Evolutionary conservation across 148 eudicot genomes (phyloP), one percentile per base, ranked within the genome.

Genomic region (Vaccinium myrtillus): DNA sequence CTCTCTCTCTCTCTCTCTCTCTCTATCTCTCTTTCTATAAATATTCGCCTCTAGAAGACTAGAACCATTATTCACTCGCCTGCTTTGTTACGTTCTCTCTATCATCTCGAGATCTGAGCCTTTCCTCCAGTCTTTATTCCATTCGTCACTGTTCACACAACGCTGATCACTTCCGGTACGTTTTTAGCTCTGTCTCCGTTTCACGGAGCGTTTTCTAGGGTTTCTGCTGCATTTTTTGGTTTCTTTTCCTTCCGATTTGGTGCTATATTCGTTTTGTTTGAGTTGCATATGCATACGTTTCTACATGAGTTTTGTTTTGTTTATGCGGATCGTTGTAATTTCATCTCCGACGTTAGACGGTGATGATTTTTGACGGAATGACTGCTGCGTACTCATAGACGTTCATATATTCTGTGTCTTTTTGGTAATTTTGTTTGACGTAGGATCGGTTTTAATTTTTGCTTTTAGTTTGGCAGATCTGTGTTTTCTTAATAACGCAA

Each of bases 111-210:
- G 84, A 73, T 82, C 79, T 70, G 50, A 50, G 84, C 50, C 46
- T 43, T 82, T 18, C 6, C n/a, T n/a, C 12, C 8, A 21, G 21
- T 39, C 11, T 36, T 79, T 21, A 25, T 32, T 18, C 63, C 50
- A 30, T 58, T 59, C n/a, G 39, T 16, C 39, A 0, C 43, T 18
- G 27, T 70, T 70, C 84, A 32, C 2, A 21, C 36, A 14, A 16
- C 79, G 63, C 36, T 39, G 53, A 36, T 82, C 84, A 23, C 23
- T 82, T 82, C 32, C 56, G 79, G 84, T 82, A 30, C 48, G 63
- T 82, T 53, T 51, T 48, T 21, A 27, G 9, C 27, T 70, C 49
- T n/a, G 48, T 19, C 36, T 82, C 54, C 8, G n/a, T 19, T 51
- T 5, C 8, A 10, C 14, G 9, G 84, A 70, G 53, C 78, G 63